Evolutionary conservation across 2,329 filamentous ascomycete genomes (phyloP).

Genomic region (Penicillium hordei): DNA sequence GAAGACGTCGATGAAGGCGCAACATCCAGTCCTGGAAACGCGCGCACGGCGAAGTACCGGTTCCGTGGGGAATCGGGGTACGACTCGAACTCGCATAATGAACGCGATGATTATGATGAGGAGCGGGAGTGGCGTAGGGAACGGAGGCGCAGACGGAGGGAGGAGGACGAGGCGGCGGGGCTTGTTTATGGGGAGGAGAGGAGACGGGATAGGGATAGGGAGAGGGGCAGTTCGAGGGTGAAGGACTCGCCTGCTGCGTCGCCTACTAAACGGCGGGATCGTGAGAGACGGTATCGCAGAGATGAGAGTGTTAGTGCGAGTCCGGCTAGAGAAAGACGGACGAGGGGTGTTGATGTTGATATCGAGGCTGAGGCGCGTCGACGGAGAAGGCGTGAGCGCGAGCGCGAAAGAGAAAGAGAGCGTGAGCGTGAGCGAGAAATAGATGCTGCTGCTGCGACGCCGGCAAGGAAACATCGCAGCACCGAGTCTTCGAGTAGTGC

Average conservation of each 20-base stretch:
- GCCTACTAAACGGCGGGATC: conserved; percentile 36
- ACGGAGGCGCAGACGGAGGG: conserved; percentile 18
- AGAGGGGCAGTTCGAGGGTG: conserved; percentile 30
- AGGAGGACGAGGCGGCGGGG: conserved; percentile 18
- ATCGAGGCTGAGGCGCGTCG: conserved; percentile 28
- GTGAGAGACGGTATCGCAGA: conserved; percentile 30
- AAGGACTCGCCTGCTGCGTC: conserved; percentile 41
- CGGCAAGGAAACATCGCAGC: conserved; percentile 40
- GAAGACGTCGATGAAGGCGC: conserved; percentile 18
- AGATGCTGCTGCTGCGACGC: conserved; percentile 15
- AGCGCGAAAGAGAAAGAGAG: conserved; percentile 12
- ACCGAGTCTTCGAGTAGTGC: conserved; percentile 46
- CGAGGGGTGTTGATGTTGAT: conserved; percentile 21
- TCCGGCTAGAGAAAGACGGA: conserved; percentile 19
- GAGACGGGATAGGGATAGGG: conserved; percentile 9
- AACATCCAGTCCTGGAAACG: conserved; percentile 16
- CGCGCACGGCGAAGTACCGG: conserved; percentile 19
- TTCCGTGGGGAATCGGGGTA: conserved; percentile 23
- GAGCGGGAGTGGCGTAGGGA: conserved; percentile 8
- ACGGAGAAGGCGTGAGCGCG: conserved; percentile 27
- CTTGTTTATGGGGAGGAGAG: conserved; percentile 21
- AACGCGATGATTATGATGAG: conserved; percentile 24
- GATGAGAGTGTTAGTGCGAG: conserved; percentile 32
- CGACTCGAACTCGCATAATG: conserved; percentile 26
- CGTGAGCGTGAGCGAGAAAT: conserved; percentile 11